Percentiles rank a stretch among this genome's conserved stretches.
Conservation (phyloP, 257 asterid species). For the Lycium ferocissimum region DNA sequence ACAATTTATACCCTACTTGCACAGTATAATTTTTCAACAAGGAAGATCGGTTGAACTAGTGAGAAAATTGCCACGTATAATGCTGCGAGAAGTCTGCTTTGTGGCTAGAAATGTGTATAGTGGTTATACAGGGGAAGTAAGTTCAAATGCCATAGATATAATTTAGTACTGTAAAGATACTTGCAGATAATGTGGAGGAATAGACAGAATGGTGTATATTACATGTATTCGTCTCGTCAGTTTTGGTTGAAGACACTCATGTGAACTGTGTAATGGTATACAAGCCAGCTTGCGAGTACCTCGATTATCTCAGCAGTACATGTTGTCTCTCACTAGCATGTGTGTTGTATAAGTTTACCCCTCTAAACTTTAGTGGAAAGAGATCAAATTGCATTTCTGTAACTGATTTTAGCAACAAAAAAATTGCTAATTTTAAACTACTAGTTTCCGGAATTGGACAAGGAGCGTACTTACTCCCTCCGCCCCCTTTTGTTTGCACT, state of each 20-base stretch:
- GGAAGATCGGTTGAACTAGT: neutral
- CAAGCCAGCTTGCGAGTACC: too few relatives aligned
- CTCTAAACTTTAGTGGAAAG: too few relatives aligned
- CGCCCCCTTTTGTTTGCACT: neutral
- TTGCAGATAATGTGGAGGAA: neutral
- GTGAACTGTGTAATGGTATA: neutral
- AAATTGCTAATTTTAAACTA: too few relatives aligned
- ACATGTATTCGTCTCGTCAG: neutral
- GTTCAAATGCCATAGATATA: neutral
- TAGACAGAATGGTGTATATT: neutral
- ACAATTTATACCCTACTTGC: neutral
- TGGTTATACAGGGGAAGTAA: neutral
- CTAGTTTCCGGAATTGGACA: too few relatives aligned
- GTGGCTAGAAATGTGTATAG: constrained; percentile 8
- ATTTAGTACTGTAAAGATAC: neutral
- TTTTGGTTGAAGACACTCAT: neutral
- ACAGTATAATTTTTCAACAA: neutral
- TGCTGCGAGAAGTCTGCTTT: neutral
- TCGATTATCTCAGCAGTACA: too few relatives aligned
- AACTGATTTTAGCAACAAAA: too few relatives aligned
- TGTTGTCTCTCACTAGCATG: too few relatives aligned
- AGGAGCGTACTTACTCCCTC: too few relatives aligned
- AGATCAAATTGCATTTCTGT: too few relatives aligned
- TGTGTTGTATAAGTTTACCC: too few relatives aligned
- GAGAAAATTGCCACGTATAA: neutral